Evolutionary conservation across 2,329 filamentous ascomycete genomes (phyloP), one percentile per base, ranked within the genome.

Genomic region (Cladophialophora bantiana): DNA sequence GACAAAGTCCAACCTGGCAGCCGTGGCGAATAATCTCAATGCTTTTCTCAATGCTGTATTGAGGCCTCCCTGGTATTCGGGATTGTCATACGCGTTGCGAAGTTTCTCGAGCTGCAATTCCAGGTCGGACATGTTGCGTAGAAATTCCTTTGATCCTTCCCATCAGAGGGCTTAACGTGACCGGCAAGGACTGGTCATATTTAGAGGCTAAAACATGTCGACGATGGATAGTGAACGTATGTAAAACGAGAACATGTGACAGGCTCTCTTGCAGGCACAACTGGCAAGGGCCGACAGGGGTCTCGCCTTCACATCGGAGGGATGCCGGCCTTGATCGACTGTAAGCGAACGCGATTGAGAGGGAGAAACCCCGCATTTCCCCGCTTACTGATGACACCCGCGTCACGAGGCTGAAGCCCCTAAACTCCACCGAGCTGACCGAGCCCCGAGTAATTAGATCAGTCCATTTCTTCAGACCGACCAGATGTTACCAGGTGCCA

Each of bases 391-490:
- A 9, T n/a, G 42, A 20, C 26, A 13, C n/a, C 13, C 18, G 53
- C 32, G 32, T 53, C 58, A 61, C 58, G 59, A 61, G 59, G 59
- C 59, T 61, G 59, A 54, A 36, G 31, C 52, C 59, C 59, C 54
- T 40, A 48, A 35, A n/a, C 38, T 40, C 52, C 20, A 26, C 53
- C 10, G n/a, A 36, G 34, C 26, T 26, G 26, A 26, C 26, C 26
- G 26, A 26, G 20, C 15, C 15, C n/a, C n/a, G 40, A 20, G 15
- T 34, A n/a, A n/a, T n/a, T n/a, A 32, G 34, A 63, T 40, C 31
- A 15, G 35, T 42, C 40, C 18, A 26, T 26, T 26, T 26, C 26
- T 26, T 26, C 26, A 26, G 7, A 13, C 20, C 4, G 10, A 7
- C 45, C 45, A 15, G 15, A 6, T 6, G 12, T 42, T 42, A 3